These are phyloP conservation scores for Globisporangium nunn DNA, from an alignment of 352 stramenopile genomes.

Conservation along the genomic window DNA sequence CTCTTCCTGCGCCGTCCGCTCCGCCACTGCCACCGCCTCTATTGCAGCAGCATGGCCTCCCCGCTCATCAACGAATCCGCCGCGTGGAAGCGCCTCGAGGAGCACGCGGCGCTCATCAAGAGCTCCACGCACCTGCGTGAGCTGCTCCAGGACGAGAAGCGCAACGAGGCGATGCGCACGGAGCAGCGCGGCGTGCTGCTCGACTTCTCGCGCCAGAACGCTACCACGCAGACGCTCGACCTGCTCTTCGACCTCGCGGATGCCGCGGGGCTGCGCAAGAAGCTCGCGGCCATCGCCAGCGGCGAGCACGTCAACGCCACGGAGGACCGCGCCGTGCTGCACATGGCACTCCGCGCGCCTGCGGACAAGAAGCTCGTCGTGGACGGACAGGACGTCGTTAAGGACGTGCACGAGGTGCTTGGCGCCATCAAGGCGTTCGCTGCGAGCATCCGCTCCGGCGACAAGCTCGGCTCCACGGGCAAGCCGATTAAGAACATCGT, in stretches of 20 bases:
- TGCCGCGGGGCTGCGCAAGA: slow-evolving; percentile 75
- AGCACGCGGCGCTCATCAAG: slow-evolving; percentile 79
- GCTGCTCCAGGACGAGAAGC: slow-evolving; percentile 82
- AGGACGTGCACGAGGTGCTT: slow-evolving; percentile 94
- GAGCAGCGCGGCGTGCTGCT: slow-evolving; percentile 91
- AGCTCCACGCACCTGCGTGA: slow-evolving; percentile 83
- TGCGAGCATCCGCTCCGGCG: slow-evolving; percentile 83
- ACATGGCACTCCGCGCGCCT: slow-evolving; percentile 92
- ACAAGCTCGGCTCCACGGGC: slow-evolving; percentile 87
- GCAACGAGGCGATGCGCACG: slow-evolving; percentile 87
- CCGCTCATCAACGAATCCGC: slow-evolving; percentile 62
- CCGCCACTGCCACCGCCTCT: background rate
- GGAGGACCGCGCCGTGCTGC: slow-evolving; percentile 93
- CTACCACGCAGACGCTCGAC: slow-evolving; percentile 81
- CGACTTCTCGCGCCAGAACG: slow-evolving; percentile 94
- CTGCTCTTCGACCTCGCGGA: slow-evolving; percentile 91
- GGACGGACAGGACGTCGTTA: slow-evolving; percentile 93
- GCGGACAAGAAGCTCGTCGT: slow-evolving; percentile 82
- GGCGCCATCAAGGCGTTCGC: slow-evolving; percentile 94
- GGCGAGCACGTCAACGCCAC: slow-evolving; percentile 96
- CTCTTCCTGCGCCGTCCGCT: slow-evolving; percentile 3
- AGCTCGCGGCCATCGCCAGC: slow-evolving; percentile 87
- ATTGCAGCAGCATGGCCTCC: slow-evolving; percentile 2
- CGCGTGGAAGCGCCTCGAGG: slow-evolving; percentile 65
- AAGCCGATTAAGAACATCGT: slow-evolving; percentile 94